Base-by-base conservation (phyloP, 495 filamentous ascomycete genomes). In the Neurospora tetrasperma region DNA sequence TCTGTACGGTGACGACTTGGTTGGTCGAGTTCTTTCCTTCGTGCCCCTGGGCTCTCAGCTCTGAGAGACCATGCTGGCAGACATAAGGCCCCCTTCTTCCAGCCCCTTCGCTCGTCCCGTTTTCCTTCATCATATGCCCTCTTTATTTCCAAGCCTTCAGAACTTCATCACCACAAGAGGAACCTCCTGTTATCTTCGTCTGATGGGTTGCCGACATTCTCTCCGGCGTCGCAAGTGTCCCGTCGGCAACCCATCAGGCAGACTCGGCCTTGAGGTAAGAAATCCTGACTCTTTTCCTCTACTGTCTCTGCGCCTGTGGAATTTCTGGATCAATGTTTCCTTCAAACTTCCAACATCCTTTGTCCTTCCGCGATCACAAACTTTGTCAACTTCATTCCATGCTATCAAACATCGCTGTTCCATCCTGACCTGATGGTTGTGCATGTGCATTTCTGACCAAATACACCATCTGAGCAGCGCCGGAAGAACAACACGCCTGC, bases 121-220 rank as follows among this genome's bases (percentile, higher is more conserved):
- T 38, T 31, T 5, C 14, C 11, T 54, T 10, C 46, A 54, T 12
- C 20, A 54, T 54, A 4, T 54, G 0, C 9, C n/a, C 2, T 27
- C 35, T 12, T 23, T 14, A 1, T 2, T 54, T 54, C 6, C 2
- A 23, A 54, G 6, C 20, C 20, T 23, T 54, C 46, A 54, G 23
- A 5, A 54, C 2, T 31, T 31, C 46, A 14, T 20, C 48, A 7
- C 14, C 48, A 20, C 20, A 14, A 14, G 12, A 23, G 11, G 46
- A 27, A 9, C 43, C 20, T 4, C 43, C 18, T 2, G 89, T 5
- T 89, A 90, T 54, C 43, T 20, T 14, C 20, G 20, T 20, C 48
- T 54, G 48, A 23, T 27, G 10, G 48, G 20, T 54, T 54, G 48
- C 48, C 48, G 48, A 54, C 10, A 27, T 54, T 11, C 20, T 27